These are phyloP conservation scores for Talaromyces thailandensis DNA, from an alignment of 495 filamentous ascomycete genomes.

Conservation along the genomic window DNA sequence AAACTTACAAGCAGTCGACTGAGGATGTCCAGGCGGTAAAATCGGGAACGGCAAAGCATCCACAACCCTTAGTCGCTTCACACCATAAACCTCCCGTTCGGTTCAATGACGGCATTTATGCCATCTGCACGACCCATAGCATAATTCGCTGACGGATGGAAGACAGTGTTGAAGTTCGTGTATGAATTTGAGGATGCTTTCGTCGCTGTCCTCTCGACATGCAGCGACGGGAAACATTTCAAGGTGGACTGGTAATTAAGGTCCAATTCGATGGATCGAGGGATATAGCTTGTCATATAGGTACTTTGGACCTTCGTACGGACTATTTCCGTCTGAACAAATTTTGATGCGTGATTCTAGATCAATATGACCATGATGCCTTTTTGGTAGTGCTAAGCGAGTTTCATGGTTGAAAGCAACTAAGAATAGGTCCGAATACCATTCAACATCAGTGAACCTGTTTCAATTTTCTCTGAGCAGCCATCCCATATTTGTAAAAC, in stretches of 20 bases:
- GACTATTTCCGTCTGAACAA: too few species aligned
- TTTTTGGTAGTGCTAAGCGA: neutral
- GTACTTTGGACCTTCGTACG: too few species aligned
- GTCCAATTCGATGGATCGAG: too few species aligned
- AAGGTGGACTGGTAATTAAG: too few species aligned
- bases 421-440: neutral
- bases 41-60: neutral
- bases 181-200: too few species aligned
- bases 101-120: neutral
- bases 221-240: too few species aligned
- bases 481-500: slow-evolving; percentile 2
- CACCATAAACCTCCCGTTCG: neutral
- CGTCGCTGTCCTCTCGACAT: too few species aligned
- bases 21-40: neutral
- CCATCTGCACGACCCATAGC: too few species aligned
- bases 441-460: neutral
- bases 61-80: neutral
- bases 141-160: too few species aligned
- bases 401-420: neutral
- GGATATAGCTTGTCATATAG: too few species aligned
- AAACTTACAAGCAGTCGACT: neutral
- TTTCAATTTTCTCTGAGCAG: neutral
- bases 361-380: neutral
- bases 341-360: neutral
- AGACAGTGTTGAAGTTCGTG: too few species aligned